phyloP scores from a whole-genome alignment of 2,329 filamentous ascomycete species.

The Purpureocillium lavendulum region DNA sequence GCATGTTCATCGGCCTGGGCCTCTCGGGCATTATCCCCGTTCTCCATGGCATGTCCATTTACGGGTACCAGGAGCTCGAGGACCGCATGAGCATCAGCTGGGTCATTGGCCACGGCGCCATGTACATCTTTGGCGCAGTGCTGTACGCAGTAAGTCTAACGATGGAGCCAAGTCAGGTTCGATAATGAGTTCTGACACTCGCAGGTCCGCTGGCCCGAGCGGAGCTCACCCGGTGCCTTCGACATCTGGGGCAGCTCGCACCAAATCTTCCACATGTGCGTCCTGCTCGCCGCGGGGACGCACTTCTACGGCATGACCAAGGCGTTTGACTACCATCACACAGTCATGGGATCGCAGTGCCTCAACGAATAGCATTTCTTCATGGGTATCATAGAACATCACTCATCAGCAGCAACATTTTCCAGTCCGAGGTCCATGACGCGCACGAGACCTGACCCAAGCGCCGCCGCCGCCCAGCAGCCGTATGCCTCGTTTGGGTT shows the following conservation, averaged over 20 bases:
- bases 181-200: too few species aligned
- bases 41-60: slow-evolving; percentile 62
- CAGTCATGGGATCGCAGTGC: slow-evolving; percentile 45
- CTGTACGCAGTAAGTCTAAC: slow-evolving; percentile 66
- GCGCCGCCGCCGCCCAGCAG: slow-evolving; percentile 58
- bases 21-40: slow-evolving; percentile 77
- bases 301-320: slow-evolving; percentile 75
- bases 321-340: slow-evolving; percentile 82
- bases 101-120: slow-evolving; percentile 67
- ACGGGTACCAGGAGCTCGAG: slow-evolving; percentile 58
- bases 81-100: slow-evolving; percentile 72
- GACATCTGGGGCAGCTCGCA: slow-evolving; percentile 93
- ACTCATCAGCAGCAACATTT: slow-evolving; percentile 8
- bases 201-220: slow-evolving; percentile 73
- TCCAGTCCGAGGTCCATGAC: slow-evolving; percentile 56
- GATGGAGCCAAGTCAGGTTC: too few species aligned
- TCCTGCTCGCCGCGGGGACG: slow-evolving; percentile 70
- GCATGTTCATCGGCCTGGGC: slow-evolving; percentile 86
- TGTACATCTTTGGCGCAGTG: slow-evolving; percentile 80
- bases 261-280: slow-evolving; percentile 90
- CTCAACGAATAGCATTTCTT: slow-evolving; percentile 8
- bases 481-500: slow-evolving; percentile 59
- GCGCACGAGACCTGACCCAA: slow-evolving; percentile 59
- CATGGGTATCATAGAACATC: slow-evolving; percentile 3
- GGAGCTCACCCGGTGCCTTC: slow-evolving; percentile 66